phyloP scores from a whole-genome alignment of 2,329 filamentous ascomycete genomes.

The Cyanodermella asteris region DNA sequence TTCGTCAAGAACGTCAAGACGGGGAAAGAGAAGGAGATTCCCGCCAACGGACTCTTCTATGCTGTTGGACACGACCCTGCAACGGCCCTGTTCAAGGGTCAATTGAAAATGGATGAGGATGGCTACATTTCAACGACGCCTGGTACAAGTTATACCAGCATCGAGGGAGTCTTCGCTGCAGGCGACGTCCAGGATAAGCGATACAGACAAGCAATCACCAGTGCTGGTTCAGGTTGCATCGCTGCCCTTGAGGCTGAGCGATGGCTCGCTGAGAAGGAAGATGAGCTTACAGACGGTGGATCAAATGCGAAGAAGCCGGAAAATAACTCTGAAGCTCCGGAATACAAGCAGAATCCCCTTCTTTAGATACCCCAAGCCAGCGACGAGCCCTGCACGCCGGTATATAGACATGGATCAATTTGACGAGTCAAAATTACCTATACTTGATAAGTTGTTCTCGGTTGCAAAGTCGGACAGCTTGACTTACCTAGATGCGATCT shows the following conservation, averaged over 20 bases:
- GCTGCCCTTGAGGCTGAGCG: slow-evolving; percentile 93
- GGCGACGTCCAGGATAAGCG: slow-evolving; percentile 98
- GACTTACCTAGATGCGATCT: too few relatives aligned
- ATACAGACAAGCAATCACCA: slow-evolving; percentile 94
- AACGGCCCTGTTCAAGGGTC: slow-evolving; percentile 70
- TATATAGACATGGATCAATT: too few relatives aligned
- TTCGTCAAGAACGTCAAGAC: slow-evolving; percentile 59
- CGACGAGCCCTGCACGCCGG: too few relatives aligned
- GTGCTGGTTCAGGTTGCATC: slow-evolving; percentile 90
- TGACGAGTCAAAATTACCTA: too few relatives aligned
- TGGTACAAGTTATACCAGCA: slow-evolving; percentile 67
- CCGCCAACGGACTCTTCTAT: slow-evolving; percentile 88
- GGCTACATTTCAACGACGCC: slow-evolving; percentile 80
- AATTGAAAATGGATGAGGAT: slow-evolving; percentile 71
- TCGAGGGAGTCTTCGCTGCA: slow-evolving; percentile 85
- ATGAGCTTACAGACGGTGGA: too few relatives aligned
- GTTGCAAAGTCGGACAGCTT: too few relatives aligned
- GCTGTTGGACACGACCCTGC: slow-evolving; percentile 93
- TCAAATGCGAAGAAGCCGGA: too few relatives aligned
- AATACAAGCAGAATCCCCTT: too few relatives aligned
- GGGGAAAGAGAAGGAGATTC: slow-evolving; percentile 59
- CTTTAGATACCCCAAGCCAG: too few relatives aligned
- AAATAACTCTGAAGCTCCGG: too few relatives aligned
- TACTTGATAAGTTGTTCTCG: too few relatives aligned
- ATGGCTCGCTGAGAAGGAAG: slow-evolving; percentile 59